Evolutionary conservation across 495 filamentous ascomycete genomes (phyloP).

Genomic region (Usnea hakonensis): DNA sequence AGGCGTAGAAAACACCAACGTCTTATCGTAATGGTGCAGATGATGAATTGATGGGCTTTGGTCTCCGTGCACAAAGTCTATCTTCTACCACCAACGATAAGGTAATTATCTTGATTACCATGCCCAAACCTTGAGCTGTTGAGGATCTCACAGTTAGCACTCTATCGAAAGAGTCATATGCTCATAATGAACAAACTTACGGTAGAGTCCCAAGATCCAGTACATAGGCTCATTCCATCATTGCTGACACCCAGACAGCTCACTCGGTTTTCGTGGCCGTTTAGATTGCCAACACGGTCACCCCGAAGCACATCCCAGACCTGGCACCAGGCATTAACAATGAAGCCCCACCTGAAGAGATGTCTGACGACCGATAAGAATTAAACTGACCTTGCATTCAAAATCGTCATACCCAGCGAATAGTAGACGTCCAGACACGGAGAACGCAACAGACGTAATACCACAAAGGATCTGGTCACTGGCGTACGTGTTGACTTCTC

Average conservation of each 20-base stretch:
- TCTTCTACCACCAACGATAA: slow-evolving; percentile 11
- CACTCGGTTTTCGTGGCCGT: slow-evolving; percentile 96
- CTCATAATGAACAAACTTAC: slow-evolving; percentile 48
- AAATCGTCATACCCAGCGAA: slow-evolving; percentile 99
- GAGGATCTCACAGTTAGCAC: slow-evolving; percentile 10
- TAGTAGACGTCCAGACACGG: slow-evolving; percentile 88
- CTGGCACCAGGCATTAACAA: slow-evolving; percentile 39
- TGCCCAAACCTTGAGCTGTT: slow-evolving; percentile 82
- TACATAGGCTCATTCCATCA: slow-evolving; percentile 98
- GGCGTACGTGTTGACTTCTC: slow-evolving; percentile 93
- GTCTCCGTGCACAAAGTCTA: not conserved
- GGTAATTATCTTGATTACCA: slow-evolving; percentile 38
- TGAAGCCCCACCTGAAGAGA: not conserved
- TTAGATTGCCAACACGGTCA: slow-evolving; percentile 91
- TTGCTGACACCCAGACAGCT: slow-evolving; percentile 98
- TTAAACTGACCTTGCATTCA: slow-evolving; percentile 83
- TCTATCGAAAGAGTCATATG: too few relatives aligned
- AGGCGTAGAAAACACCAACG: slow-evolving; percentile 1
- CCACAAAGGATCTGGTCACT: slow-evolving; percentile 95
- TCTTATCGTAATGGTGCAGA: slow-evolving; percentile 4
- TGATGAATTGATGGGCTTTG: slow-evolving; percentile 6
- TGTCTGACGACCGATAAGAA: not conserved
- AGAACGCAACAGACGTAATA: slow-evolving; percentile 97
- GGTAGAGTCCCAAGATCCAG: slow-evolving; percentile 97
- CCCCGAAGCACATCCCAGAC: slow-evolving; percentile 97